These are phyloP conservation scores for Tubosaeta sp. DNA, from an alignment of 768 basidiomycete genomes.

Conservation along the genomic window DNA sequence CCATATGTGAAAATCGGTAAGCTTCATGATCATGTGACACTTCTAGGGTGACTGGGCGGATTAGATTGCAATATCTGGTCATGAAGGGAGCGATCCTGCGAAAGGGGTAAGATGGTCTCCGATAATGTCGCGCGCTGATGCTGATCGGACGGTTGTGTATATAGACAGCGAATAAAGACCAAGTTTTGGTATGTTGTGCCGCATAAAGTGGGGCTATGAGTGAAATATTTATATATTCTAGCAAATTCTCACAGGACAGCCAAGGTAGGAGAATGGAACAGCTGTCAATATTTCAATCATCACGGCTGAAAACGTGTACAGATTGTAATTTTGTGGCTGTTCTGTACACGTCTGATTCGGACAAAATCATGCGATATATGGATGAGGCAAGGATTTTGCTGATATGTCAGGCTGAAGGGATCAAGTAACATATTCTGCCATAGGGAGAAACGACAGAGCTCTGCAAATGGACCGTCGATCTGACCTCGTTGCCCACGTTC, in stretches of 20 bases:
- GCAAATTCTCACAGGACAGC: constrained; percentile 65
- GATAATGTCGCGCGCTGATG: constrained; percentile 10
- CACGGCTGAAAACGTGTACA: constrained; percentile 22
- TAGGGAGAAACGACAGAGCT: constrained; percentile 67
- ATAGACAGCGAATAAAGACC: constrained; percentile 74
- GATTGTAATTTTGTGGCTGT: constrained; percentile 82
- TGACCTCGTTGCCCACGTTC: constrained; percentile 74
- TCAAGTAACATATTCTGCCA: constrained; percentile 22
- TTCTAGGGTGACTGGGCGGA: constrained; percentile 17
- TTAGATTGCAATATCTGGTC: constrained; percentile 81
- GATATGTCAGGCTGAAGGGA: constrained; percentile 11
- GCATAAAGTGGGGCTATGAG: constrained; percentile 1
- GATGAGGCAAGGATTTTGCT: constrained; percentile 53
- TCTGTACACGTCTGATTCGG: constrained; percentile 72
- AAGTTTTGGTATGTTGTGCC: constrained; percentile 65
- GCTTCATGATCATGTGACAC: constrained; percentile 7
- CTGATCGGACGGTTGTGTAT: constrained; percentile 14
- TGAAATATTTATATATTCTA: constrained; percentile 32
- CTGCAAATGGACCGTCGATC: constrained; percentile 86
- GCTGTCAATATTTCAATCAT: background rate
- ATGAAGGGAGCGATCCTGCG: constrained; percentile 82
- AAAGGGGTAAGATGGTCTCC: constrained; percentile 61
- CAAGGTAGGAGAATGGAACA: constrained; percentile 39
- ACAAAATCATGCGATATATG: constrained; percentile 74
- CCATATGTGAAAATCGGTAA: constrained; percentile 83